Percentiles rank a stretch among this genome's conserved stretches.
phyloP scores from a whole-genome alignment of 2,329 filamentous ascomycete genomes.

The Penicillium expansum region DNA sequence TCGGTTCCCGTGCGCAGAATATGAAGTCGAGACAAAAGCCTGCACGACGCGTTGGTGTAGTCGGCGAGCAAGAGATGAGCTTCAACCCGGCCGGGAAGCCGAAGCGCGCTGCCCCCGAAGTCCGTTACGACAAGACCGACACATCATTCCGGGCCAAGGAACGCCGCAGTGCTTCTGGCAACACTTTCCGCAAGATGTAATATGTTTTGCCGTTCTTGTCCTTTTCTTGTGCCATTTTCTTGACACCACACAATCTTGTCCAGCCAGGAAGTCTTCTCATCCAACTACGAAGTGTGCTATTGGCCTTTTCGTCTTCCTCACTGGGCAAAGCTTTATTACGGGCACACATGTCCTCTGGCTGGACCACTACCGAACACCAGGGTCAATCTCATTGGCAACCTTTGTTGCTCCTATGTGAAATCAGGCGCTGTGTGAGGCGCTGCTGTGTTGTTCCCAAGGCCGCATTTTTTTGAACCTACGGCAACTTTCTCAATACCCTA shows the following conservation, averaged over 20 bases:
- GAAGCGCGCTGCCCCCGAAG: conserved; percentile 28
- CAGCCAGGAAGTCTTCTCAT: background rate
- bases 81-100: conserved; percentile 55
- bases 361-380: background rate
- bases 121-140: conserved; percentile 20
- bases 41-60: conserved; percentile 34
- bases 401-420: background rate
- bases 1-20: conserved; percentile 55
- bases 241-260: background rate
- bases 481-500: background rate
- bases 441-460: background rate
- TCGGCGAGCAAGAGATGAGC: conserved; percentile 57
- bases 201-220: background rate
- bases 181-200: conserved; percentile 49
- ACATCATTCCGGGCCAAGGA: conserved; percentile 38
- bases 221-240: background rate
- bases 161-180: conserved; percentile 50
- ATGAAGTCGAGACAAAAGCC: conserved; percentile 39
- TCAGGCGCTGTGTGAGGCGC: background rate
- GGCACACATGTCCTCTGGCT: background rate
- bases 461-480: background rate
- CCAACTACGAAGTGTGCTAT: background rate
- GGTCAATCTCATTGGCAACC: background rate
- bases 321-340: background rate
- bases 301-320: background rate